A percentile compares a stretch with the other conserved stretches of the same genome.
phyloP scores from a whole-genome alignment of 768 basidiomycete species.

The Tremella fuciformis region DNA sequence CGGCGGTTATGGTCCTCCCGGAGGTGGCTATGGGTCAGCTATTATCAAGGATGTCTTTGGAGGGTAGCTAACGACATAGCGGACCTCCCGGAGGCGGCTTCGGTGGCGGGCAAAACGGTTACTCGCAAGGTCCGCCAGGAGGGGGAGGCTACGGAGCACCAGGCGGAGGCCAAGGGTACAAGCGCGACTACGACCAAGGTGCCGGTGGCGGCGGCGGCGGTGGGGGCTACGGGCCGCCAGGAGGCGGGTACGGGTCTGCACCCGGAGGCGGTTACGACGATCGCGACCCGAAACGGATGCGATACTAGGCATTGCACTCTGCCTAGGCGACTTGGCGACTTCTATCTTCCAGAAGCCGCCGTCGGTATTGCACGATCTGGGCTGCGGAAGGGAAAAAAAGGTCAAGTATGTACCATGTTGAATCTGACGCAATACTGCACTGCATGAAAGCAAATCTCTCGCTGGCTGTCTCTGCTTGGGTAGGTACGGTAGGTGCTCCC shows the following conservation, averaged over 20 bases:
- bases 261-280: slow-evolving; percentile 28
- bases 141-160: slow-evolving; percentile 14
- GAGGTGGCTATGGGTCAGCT: slow-evolving; percentile 11
- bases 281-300: slow-evolving; percentile 42
- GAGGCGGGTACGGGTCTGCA: slow-evolving; percentile 20
- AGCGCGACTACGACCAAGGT: slow-evolving; percentile 37
- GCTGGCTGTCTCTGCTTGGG: neutral
- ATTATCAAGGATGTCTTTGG: neutral
- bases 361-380: neutral
- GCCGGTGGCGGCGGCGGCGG: neutral
- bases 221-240: slow-evolving; percentile 16
- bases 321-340: neutral
- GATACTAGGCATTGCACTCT: slow-evolving; percentile 26
- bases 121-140: slow-evolving; percentile 27
- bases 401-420: slow-evolving; percentile 25
- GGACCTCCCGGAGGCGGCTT: slow-evolving; percentile 29
- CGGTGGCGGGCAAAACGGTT: slow-evolving; percentile 19
- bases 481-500: slow-evolving; percentile 25
- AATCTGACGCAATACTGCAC: neutral
- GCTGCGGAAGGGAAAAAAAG: slow-evolving; percentile 4
- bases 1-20: slow-evolving; percentile 16
- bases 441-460: slow-evolving; percentile 1
- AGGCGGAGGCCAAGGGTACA: slow-evolving; percentile 30
- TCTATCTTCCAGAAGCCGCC: neutral
- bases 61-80: slow-evolving; percentile 47